Evolutionary conservation across 2,329 filamentous ascomycete species (phyloP), one percentile per base, ranked within the genome.

Genomic region (Paecilomyces niveus): DNA sequence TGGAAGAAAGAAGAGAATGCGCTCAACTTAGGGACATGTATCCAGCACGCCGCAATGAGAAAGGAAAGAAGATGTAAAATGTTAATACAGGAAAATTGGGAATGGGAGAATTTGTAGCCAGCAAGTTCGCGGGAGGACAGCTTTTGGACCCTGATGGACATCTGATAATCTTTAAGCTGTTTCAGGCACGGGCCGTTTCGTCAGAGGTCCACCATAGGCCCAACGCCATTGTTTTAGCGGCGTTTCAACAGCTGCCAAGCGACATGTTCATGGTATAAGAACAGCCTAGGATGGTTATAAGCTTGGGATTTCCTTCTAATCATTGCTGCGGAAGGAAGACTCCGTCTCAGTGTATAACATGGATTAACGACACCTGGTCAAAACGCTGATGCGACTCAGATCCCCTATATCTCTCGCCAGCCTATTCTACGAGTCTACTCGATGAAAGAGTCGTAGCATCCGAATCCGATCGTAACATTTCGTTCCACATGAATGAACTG

Each of bases 381-480:
- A 39, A 29, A 29, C 4, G 26, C 26, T 29, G 7, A 29, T 29
- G 5, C 1, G 22, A 4, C 26, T 29, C 26, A 4, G 7, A 29
- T 29, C 26, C 26, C 7, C 26, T 5, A 29, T 29, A 29, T 29
- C 35, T 45, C 13, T 45, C 13, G 13, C 13, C 13, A 45, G 18
- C 13, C 13, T 45, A 18, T 45, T 45, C 13, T 24, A 50, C n/a
- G n/a, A 50, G n/a, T 21, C n/a, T 50, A 29, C 50, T 29, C 21
- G 22, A 29, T 18, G 18, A 35, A 22, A 54, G n/a, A 15, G 22
- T 54, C 21, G 54, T 21, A 49, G 21, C 33, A 55, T 35, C 24
- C 50, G 26, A 54, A 39, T 29, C 50, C 59, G 56, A 61, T 58
- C 56, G 54, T 58, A 58, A 58, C 58, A 57, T 59, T 62, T 53